Evolutionary conservation across 2,329 filamentous ascomycete species (phyloP).

Genomic region (Tolypocladium inflatum): DNA sequence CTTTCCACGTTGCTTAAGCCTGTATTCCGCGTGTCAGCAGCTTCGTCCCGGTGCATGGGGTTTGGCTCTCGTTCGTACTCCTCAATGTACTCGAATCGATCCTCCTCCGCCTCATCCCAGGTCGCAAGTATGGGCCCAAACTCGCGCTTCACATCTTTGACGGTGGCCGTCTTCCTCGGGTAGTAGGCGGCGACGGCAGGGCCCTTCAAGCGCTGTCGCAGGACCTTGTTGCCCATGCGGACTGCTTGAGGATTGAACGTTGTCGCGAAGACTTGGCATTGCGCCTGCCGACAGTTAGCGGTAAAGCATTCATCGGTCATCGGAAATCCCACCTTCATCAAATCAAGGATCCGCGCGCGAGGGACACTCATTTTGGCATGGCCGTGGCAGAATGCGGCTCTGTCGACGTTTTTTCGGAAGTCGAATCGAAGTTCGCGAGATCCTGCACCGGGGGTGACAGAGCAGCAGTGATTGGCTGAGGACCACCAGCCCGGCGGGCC

Average conservation of each 20-base stretch:
- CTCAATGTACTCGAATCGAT: constrained; percentile 67
- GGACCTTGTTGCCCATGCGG: constrained; percentile 82
- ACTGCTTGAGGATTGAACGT: constrained; percentile 79
- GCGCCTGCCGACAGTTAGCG: constrained; percentile 46
- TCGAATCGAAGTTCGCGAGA: constrained; percentile 14
- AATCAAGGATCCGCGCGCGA: constrained; percentile 54
- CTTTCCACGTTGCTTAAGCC: constrained; percentile 73
- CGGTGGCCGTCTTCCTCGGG: constrained; percentile 61
- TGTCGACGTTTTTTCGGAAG: constrained; percentile 12
- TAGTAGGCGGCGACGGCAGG: constrained; percentile 81
- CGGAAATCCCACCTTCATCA: constrained; percentile 60
- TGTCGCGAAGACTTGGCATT: constrained; percentile 86
- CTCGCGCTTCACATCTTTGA: constrained; percentile 62
- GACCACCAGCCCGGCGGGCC: not conserved
- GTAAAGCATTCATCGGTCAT: not conserved
- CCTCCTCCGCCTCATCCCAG: constrained; percentile 67
- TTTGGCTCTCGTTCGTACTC: constrained; percentile 34
- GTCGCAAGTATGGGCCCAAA: constrained; percentile 59
- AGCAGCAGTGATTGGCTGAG: constrained; percentile 6
- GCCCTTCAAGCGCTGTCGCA: constrained; percentile 82
- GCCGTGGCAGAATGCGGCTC: constrained; percentile 11
- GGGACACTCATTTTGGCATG: constrained; percentile 50
- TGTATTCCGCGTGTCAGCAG: constrained; percentile 27
- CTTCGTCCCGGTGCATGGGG: not conserved
- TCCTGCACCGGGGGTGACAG: not conserved